Evolutionary conservation across 768 basidiomycete species (phyloP), one percentile per base, ranked within the genome.

Genomic region (Roridomyces roridus): DNA sequence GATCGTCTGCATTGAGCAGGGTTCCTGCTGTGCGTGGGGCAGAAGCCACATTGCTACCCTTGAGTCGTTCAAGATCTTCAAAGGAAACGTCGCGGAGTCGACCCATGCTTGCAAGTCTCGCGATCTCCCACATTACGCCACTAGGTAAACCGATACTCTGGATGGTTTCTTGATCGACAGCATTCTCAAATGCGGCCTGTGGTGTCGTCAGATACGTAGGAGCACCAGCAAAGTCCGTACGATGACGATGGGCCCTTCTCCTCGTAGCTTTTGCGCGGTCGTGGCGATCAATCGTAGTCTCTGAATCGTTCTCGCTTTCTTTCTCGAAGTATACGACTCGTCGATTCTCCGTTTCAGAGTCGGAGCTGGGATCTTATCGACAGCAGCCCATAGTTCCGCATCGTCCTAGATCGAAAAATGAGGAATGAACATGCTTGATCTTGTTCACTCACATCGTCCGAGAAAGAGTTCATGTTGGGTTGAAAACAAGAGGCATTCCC

Each of bases 91-190:
- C 55, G 8, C 59, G 25, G 20, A 80, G 55, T 9, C 55, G 58
- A 2, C 68, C 68, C 8, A 60, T 58, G 31, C 73, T 73, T 40
- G 81, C 66, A 17, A 77, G 71, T 1, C 84, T 75, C 0, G 78
- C 81, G 10, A 86, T 73, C 63, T 85, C 82, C 72, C 81, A 87
- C 42, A 80, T 80, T 2, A 77, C 80, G 9, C 83, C 80, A 40
- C 73, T 77, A 2, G 76, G 68, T 14, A 83, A 53, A 12, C 17
- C 6, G 5, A 46, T 5, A 0, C 17, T 18, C 9, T 8, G 3
- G n/a, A 52, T 43, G 1, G 4, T 31, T 5, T 31, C 29, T 21
- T 56, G 31, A 45, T 45, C 54, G 2, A 65, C 7, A 1, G 36
- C 7, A n/a, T 28, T 23, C 2, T 28, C 25, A 31, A 60, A 60